phyloP scores from a whole-genome alignment of 352 stramenopile species.

The Phytophthora brassicae region DNA sequence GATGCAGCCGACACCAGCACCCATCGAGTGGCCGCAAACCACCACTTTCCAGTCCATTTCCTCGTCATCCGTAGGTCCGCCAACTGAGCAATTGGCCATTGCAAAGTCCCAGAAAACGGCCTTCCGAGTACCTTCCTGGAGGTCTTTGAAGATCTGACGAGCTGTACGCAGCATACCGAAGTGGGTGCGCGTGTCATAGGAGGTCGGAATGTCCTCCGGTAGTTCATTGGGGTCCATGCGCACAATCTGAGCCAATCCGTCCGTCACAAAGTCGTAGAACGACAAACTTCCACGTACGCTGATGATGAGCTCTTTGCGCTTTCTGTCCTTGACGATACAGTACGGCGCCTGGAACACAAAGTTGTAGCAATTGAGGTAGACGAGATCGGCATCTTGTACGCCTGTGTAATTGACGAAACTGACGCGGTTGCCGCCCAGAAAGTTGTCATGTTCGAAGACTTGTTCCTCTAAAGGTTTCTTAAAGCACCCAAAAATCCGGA shows the following conservation, averaged over 20 bases:
- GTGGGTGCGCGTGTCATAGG: conserved; percentile 54
- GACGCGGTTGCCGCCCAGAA: conserved; percentile 54
- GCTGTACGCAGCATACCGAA: conserved; percentile 75
- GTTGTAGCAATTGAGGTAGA: conserved; percentile 82
- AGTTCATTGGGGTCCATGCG: conserved; percentile 60
- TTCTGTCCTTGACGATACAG: conserved; percentile 69
- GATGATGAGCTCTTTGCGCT: conserved; percentile 70
- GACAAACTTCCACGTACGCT: conserved; percentile 73
- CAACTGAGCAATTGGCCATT: conserved; percentile 41
- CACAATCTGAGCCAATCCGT: conserved; percentile 67
- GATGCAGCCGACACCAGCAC: conserved; percentile 73
- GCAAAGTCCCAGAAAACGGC: conserved; percentile 74
- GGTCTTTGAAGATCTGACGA: conserved; percentile 56
- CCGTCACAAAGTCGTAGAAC: conserved; percentile 81
- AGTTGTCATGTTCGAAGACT: conserved; percentile 68
- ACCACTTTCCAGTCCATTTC: conserved; percentile 65
- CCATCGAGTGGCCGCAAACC: conserved; percentile 82
- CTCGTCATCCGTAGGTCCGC: conserved; percentile 9
- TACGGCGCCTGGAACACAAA: conserved; percentile 78
- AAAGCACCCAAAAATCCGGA: conserved; percentile 65
- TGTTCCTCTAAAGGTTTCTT: conserved; percentile 44
- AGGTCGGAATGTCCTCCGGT: conserved; percentile 51
- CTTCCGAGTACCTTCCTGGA: conserved; percentile 60
- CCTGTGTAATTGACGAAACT: conserved; percentile 78
- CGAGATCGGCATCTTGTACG: conserved; percentile 52